These are phyloP conservation scores for Leucocoprinus sp. DNA, from an alignment of 768 basidiomycete genomes.

Conservation along the genomic window DNA sequence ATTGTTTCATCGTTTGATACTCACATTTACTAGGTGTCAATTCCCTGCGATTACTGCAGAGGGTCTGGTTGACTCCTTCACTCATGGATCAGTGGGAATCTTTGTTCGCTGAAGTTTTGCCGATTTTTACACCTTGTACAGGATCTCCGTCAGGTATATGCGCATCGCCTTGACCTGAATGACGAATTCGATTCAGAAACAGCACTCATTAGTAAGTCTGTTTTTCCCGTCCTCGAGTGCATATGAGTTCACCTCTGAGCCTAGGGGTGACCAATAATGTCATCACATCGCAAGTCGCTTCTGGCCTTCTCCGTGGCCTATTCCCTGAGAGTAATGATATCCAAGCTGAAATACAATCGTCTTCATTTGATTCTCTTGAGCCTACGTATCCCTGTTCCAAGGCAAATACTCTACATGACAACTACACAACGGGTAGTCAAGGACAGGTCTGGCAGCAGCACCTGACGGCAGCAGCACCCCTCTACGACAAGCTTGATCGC, in stretches of 20 bases:
- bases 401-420: conserved; percentile 24
- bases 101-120: neutral
- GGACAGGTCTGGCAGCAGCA: conserved; percentile 34
- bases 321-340: conserved; percentile 30
- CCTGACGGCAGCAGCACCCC: conserved; percentile 25
- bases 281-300: conserved; percentile 45
- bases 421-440: conserved; percentile 30
- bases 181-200: conserved; percentile 22
- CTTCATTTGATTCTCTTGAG: conserved; percentile 38
- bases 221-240: neutral
- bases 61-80: conserved; percentile 35
- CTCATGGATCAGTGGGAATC: conserved; percentile 31
- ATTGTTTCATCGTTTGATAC: neutral
- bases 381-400: conserved; percentile 35
- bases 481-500: conserved; percentile 34
- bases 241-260: neutral
- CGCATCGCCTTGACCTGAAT: conserved; percentile 29
- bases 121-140: conserved; percentile 10
- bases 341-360: conserved; percentile 31
- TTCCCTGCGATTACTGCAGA: conserved; percentile 40
- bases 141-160: conserved; percentile 40
- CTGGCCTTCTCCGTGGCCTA: conserved; percentile 35
- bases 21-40: conserved; percentile 29
- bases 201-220: conserved; percentile 29
- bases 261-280: conserved; percentile 46